Evolutionary conservation across 495 filamentous ascomycete genomes (phyloP).

Genomic region (Neurospora sp.): DNA sequence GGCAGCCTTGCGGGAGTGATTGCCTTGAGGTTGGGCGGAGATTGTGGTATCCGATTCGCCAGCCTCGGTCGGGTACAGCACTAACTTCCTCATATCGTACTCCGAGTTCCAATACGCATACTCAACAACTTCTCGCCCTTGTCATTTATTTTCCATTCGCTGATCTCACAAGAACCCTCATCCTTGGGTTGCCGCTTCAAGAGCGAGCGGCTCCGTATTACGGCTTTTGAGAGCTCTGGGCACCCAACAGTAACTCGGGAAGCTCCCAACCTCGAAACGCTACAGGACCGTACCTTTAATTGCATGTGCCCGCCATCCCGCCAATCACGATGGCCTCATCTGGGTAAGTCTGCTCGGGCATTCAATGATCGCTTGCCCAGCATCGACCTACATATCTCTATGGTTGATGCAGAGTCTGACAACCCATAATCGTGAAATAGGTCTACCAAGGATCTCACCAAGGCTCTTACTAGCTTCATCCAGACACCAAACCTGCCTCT

Average conservation of each 20-base stretch:
- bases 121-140: background rate
- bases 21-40: background rate
- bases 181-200: background rate
- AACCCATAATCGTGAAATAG: constrained; percentile 6
- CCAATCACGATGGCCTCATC: constrained; percentile 27
- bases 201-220: background rate
- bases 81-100: background rate
- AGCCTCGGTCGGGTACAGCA: background rate
- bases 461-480: constrained; percentile 45
- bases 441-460: constrained; percentile 49
- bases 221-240: background rate
- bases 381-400: background rate
- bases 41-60: background rate
- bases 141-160: background rate
- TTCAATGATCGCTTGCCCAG: background rate
- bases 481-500: constrained; percentile 45
- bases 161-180: background rate
- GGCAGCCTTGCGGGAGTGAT: background rate
- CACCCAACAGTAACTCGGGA: background rate
- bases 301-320: constrained; percentile 8
- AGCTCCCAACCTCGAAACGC: background rate
- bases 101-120: background rate
- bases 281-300: background rate
- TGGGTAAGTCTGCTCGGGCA: constrained; percentile 11
- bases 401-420: background rate